phyloP scores from a whole-genome alignment of 2,329 filamentous ascomycete genomes.

The Helminthosporium solani region DNA sequence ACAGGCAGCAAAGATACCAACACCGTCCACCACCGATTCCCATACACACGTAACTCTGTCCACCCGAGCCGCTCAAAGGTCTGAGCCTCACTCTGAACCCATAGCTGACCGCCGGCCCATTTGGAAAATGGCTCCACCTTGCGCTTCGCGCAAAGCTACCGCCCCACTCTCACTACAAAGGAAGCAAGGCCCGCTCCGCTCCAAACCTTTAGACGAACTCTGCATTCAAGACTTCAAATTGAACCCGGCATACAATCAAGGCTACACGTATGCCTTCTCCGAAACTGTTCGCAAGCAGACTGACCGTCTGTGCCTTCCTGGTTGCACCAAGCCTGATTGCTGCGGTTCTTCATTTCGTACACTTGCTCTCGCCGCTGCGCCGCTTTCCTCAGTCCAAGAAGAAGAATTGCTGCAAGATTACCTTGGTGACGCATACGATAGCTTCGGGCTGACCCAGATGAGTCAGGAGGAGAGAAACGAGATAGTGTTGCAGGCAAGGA shows the following conservation, averaged over 20 bases:
- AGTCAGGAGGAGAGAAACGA: conserved; percentile 61
- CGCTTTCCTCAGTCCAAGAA: conserved; percentile 37
- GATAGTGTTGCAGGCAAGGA: conserved; percentile 73
- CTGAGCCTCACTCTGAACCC: conserved; percentile 7
- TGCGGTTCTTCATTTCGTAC: conserved; percentile 71
- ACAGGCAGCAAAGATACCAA: conserved; percentile 17
- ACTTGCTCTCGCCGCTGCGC: conserved; percentile 54
- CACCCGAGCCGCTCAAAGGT: conserved; percentile 1
- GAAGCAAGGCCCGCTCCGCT: conserved; percentile 44
- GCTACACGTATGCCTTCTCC: conserved; percentile 69
- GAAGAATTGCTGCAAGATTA: conserved; percentile 55
- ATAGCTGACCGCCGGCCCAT: conserved; percentile 20
- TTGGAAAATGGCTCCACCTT: conserved; percentile 23
- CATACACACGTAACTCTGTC: conserved; percentile 6
- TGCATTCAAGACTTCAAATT: conserved; percentile 75
- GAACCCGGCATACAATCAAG: conserved; percentile 71
- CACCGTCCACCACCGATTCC: conserved; percentile 6
- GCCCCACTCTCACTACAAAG: conserved; percentile 7
- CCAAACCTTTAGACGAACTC: conserved; percentile 59
- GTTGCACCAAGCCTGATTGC: conserved; percentile 74
- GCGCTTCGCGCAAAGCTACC: conserved; percentile 10
- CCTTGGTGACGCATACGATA: conserved; percentile 49
- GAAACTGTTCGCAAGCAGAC: conserved; percentile 72
- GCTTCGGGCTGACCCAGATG: conserved; percentile 50
- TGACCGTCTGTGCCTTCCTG: conserved; percentile 68